A percentile compares a stretch with the other conserved stretches of the same genome.
These are phyloP conservation scores for Ophiostoma quercus DNA, from an alignment of 2,329 filamentous ascomycete species.

Conservation along the genomic window DNA sequence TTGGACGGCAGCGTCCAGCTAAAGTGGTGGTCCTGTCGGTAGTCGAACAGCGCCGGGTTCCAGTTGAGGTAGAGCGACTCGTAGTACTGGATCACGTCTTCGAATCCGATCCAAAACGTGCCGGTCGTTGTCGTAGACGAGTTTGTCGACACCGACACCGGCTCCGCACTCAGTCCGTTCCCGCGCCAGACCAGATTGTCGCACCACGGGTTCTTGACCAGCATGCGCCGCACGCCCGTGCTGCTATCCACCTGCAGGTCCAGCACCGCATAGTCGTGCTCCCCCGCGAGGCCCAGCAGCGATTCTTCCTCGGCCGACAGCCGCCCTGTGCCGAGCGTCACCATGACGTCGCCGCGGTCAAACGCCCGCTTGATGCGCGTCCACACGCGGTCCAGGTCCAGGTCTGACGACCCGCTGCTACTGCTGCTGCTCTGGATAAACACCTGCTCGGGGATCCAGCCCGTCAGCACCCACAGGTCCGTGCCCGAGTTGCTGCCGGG, in stretches of 20 bases:
- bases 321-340: conserved; percentile 85
- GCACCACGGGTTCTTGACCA: conserved; percentile 96
- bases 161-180: conserved; percentile 31
- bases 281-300: conserved; percentile 73
- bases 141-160: conserved; percentile 10
- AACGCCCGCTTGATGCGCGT: conserved; percentile 68
- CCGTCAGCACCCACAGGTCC: conserved; percentile 85
- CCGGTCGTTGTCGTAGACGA: conserved; percentile 40
- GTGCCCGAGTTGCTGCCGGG: conserved; percentile 96
- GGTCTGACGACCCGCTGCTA: conserved; percentile 42
- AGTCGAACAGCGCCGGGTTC: conserved; percentile 78
- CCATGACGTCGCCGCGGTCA: conserved; percentile 69
- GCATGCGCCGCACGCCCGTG: conserved; percentile 58
- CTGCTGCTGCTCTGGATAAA: conserved; percentile 65
- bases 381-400: conserved; percentile 74
- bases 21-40: conserved; percentile 87
- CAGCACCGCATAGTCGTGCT: conserved; percentile 91
- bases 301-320: conserved; percentile 72
- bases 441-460: conserved; percentile 95
- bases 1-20: conserved; percentile 60
- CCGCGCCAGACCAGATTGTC: conserved; percentile 72
- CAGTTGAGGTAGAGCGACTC: conserved; percentile 97
- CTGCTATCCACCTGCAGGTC: conserved; percentile 57
- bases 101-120: conserved; percentile 90
- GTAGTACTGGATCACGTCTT: conserved; percentile 84